Evolutionary conservation across 768 basidiomycete genomes (phyloP), one percentile per base, ranked within the genome.

Genomic region (Dioszegia aurantiaca): DNA sequence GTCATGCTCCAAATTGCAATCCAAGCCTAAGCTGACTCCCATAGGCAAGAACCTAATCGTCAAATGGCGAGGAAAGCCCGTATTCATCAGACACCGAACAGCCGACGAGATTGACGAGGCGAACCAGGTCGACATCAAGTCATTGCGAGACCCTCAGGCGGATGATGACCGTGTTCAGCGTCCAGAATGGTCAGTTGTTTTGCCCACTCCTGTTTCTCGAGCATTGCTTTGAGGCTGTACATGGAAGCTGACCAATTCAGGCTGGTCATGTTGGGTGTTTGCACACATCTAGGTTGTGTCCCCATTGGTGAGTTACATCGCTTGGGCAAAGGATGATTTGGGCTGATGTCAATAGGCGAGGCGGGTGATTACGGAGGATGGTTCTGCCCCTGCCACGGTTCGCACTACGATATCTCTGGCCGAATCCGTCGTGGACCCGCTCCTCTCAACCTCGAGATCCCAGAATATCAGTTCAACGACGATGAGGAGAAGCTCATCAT

Each of bases 341-440:
- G 28, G 31, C 26, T 33, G 40, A 58, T 39, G 17, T 41, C 14
- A 8, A 48, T 42, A 63, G 56, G 56, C 67, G 91, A 94, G 79
- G 86, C 90, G 63, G 92, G 91, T 77, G 94, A 97, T 79, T 97
- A 82, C 75, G 94, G 93, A 80, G 94, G 94, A 79, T 99, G 94
- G 93, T 91, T 94, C 86, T 94, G 92, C 82, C 92, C 93, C 52
- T 97, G 94, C 82, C 94, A 98, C 78, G 95, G 94, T 75, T 98
- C 94, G 53, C 94, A 99, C 62, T 78, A 77, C 67, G 92, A 97
- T 78, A 95, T 95, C 59, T 94, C 92, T 73, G 94, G 94, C 63
- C 91, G 94, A 77, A 85, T 87, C 70, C 88, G 94, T 77, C 90
- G 92, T 77, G 94, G 94, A 43, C 94, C 94, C 71, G 94, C 94